A percentile compares a stretch with the other conserved stretches of the same genome.
Conservation (phyloP, 2,329 filamentous ascomycete species). For the Geosmithia putterillii region DNA sequence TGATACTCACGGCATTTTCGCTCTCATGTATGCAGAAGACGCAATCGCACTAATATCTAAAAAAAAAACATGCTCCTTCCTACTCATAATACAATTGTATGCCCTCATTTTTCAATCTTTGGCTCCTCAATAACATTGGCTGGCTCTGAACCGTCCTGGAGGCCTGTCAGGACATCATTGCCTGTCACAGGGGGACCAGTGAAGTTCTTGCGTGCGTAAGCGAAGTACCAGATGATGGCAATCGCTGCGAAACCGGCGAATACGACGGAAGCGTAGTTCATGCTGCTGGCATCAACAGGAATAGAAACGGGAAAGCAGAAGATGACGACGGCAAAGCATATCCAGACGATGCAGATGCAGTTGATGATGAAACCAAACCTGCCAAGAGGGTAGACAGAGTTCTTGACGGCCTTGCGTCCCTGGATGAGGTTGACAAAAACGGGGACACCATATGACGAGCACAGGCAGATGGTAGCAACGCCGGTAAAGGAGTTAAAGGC, state of each 20-base stretch:
- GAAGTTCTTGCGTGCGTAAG: slow-evolving; percentile 50
- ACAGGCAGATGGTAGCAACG: slow-evolving; percentile 68
- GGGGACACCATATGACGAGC: slow-evolving; percentile 62
- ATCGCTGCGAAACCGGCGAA: slow-evolving; percentile 50
- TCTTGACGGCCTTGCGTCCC: slow-evolving; percentile 50
- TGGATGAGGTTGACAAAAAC: slow-evolving; percentile 60
- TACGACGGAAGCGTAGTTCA: slow-evolving; percentile 58
- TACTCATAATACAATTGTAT: background rate
- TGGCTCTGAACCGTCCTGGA: background rate
- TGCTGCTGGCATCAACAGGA: slow-evolving; percentile 39
- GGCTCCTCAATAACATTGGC: background rate
- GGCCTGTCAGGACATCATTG: slow-evolving; percentile 5
- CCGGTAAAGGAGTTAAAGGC: slow-evolving; percentile 74
- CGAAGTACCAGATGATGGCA: slow-evolving; percentile 50
- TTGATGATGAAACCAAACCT: slow-evolving; percentile 59
- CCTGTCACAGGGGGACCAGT: slow-evolving; percentile 37
- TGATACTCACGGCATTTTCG: background rate
- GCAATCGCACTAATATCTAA: background rate
- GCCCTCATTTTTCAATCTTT: background rate
- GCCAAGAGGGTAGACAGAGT: slow-evolving; percentile 58
- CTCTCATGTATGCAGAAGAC: background rate
- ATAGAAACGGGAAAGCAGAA: slow-evolving; percentile 64
- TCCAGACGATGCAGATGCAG: slow-evolving; percentile 56
- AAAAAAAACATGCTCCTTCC: background rate
- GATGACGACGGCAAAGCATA: slow-evolving; percentile 49